These are phyloP conservation scores for Nematocida parisii DNA, from an alignment of 371 early-diverging fungal genomes.

Conservation along the genomic window DNA sequence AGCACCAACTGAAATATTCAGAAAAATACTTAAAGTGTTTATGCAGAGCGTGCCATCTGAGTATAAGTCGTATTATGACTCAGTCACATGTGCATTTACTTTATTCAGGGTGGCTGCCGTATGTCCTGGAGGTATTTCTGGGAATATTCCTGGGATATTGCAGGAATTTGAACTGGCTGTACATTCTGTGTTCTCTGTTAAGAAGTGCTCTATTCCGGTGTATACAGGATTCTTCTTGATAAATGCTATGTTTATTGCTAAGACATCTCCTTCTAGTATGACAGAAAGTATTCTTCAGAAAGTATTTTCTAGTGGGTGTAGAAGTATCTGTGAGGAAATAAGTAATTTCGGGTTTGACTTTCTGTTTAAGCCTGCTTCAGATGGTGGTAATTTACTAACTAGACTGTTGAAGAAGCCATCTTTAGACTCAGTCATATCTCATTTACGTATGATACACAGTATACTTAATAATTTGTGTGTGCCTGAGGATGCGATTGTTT, in stretches of 20 bases:
- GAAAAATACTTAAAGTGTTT: slow-evolving; percentile 36
- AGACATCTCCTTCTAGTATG: slow-evolving; percentile 9
- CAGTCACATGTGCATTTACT: slow-evolving; percentile 45
- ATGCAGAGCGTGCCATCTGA: slow-evolving; percentile 5
- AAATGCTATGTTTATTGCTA: slow-evolving; percentile 46
- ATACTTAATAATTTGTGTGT: not conserved
- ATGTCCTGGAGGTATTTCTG: slow-evolving; percentile 38
- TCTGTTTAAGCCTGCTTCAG: slow-evolving; percentile 16
- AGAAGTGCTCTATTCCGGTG: slow-evolving; percentile 10
- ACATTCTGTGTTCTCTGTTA: slow-evolving; percentile 13
- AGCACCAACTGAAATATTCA: not conserved
- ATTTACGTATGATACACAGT: slow-evolving; percentile 39
- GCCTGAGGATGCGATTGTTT: slow-evolving; percentile 18
- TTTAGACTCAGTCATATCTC: slow-evolving; percentile 41
- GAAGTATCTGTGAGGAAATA: slow-evolving; percentile 30
- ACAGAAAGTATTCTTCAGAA: slow-evolving; percentile 51
- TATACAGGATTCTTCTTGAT: slow-evolving; percentile 35
- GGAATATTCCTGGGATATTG: slow-evolving; percentile 17
- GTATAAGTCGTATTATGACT: slow-evolving; percentile 30
- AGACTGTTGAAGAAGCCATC: slow-evolving; percentile 42
- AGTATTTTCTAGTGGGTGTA: slow-evolving; percentile 39
- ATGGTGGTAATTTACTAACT: slow-evolving; percentile 1
- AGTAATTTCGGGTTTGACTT: slow-evolving; percentile 39
- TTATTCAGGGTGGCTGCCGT: slow-evolving; percentile 35
- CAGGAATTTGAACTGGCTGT: slow-evolving; percentile 4